These are phyloP conservation scores for Canavalia gladiata DNA, from an alignment of 306 rosid species.

Conservation along the genomic window DNA sequence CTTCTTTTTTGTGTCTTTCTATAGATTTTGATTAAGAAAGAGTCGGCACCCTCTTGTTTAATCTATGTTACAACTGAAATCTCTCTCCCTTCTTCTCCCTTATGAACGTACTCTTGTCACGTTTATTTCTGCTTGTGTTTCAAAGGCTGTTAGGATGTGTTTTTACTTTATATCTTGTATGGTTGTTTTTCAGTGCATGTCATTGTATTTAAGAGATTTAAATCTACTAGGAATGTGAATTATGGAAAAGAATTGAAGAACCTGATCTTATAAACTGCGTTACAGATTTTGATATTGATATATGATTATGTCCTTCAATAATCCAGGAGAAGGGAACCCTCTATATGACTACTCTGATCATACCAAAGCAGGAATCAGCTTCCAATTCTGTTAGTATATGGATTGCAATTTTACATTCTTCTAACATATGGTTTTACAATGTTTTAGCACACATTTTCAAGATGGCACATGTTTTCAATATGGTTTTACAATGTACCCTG, in stretches of 20 bases:
- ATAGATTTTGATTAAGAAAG: conserved; percentile 6
- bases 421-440: conserved; percentile 24
- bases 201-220: conserved; percentile 24
- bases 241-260: conserved; percentile 7
- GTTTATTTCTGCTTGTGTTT: conserved; percentile 9
- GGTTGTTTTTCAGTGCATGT: conserved; percentile 7
- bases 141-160: neutral
- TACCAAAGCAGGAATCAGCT: conserved; percentile 93
- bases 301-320: conserved; percentile 44
- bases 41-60: neutral
- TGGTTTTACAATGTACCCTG: no score
- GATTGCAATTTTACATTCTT: conserved; percentile 20
- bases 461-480: neutral
- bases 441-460: conserved; percentile 27
- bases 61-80: conserved; percentile 13
- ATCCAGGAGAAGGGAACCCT: conserved; percentile 72
- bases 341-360: conserved; percentile 77
- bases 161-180: conserved; percentile 6
- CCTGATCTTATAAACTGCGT: conserved; percentile 21
- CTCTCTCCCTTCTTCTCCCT: neutral
- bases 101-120: neutral
- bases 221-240: conserved; percentile 16
- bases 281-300: conserved; percentile 39
- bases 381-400: conserved; percentile 75
- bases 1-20: neutral